Base-by-base conservation (phyloP, 2,329 filamentous ascomycete species). In the Pyrenochaeta sp. region DNA sequence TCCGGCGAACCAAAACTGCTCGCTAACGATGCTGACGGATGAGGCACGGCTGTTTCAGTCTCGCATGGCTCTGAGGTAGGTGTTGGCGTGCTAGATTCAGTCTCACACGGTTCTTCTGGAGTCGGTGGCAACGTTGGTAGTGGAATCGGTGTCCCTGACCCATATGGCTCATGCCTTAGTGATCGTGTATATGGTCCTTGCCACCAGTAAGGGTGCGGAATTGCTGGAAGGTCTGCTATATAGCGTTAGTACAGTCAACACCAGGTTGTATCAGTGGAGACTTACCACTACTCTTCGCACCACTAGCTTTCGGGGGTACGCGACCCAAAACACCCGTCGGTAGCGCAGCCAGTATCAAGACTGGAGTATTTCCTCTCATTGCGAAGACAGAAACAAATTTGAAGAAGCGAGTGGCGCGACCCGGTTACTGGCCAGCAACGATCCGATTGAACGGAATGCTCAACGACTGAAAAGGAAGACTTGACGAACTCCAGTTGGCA, bases 301-400 rank as follows among this genome's bases (percentile, higher is more conserved):
- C 50, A n/a, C 46, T 53, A 12, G 35, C 49, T 29, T 43, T 60
- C 18, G 54, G 57, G 3, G 60, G 36, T 9, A 51, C 42, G 46
- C 56, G 58, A 40, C 54, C 61, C 6, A 64, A 17, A 3, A 57
- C 63, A 35, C 50, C 37, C 14, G 45, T 51, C 12, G 65, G 61
- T n/a, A 69, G 37, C 23, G 55, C 56, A 31, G 54, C 42, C 45
- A 69, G 42, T 17, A 54, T 36, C 58, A 60, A 64, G 15, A 66
- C n/a, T 9, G 56, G 56, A 4, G 42, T 48, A 47, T 31, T 46
- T 40, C 43, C 41, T 30, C 54, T 46, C 69, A 72, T 72, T 12
- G 11, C 63, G 50, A 20, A 4, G 20, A 46, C 45, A 48, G 42
- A 31, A 40, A 35, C 15, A 36, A 49, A 51, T 54, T 12, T 45